Percentiles rank a stretch among this genome's conserved stretches.
These are phyloP conservation scores for Erodium maritimum DNA, from an alignment of 345 rosid genomes.

Conservation along the genomic window DNA sequence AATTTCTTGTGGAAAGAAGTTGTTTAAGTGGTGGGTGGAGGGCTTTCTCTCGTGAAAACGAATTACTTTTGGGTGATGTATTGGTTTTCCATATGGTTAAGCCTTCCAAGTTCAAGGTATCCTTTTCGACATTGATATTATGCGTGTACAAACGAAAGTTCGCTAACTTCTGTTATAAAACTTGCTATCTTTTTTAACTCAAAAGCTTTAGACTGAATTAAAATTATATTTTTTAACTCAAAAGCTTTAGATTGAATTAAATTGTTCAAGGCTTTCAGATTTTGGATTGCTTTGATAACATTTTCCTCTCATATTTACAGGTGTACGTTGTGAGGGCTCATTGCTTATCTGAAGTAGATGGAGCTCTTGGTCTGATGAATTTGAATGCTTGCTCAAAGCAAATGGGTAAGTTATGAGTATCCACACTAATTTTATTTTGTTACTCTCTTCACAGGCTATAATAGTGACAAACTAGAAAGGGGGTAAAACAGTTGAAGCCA, in stretches of 20 bases:
- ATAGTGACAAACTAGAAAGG: neutral
- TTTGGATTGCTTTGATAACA: neutral
- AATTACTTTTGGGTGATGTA: conserved; percentile 45
- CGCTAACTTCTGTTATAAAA: neutral
- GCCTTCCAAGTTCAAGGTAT: conserved; percentile 46
- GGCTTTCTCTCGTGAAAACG: conserved; percentile 38
- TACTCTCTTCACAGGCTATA: neutral
- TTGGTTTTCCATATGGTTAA: conserved; percentile 46
- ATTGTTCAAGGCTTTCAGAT: too few relatives aligned
- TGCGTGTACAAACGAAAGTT: neutral
- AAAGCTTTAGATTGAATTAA: too few relatives aligned
- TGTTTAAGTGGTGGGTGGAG: conserved; percentile 74
- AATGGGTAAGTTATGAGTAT: conserved; percentile 4
- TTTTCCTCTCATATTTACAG: conserved; percentile 1
- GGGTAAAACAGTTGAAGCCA: neutral
- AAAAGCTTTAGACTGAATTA: too few relatives aligned
- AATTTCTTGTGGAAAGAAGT: conserved; percentile 34
- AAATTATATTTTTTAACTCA: too few relatives aligned
- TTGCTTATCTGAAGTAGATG: neutral
- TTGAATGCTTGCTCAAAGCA: conserved; percentile 8
- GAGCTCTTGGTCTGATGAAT: neutral
- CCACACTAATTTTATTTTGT: neutral
- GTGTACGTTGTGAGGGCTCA: conserved; percentile 10
- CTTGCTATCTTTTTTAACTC: too few relatives aligned
- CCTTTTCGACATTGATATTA: neutral